A percentile compares a stretch with the other conserved stretches of the same genome.
Conservation (phyloP, 1,139 yeast species). For the Lodderomyces margitis region DNA sequence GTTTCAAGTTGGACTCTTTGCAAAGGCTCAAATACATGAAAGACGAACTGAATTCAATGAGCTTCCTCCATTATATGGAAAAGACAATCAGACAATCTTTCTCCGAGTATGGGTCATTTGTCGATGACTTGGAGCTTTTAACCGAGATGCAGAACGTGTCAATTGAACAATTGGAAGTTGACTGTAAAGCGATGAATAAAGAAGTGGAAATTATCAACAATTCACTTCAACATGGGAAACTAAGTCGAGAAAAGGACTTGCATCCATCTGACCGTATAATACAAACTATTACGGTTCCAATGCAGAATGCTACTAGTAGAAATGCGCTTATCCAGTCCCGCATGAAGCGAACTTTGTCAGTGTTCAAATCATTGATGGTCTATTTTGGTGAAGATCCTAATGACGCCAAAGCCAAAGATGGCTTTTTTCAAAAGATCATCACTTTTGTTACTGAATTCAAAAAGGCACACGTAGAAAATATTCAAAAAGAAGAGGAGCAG, state of each 20-base stretch:
- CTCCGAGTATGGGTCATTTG: conserved; percentile 74
- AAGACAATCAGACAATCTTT: conserved; percentile 71
- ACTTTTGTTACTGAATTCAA: conserved; percentile 41
- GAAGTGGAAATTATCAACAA: conserved; percentile 52
- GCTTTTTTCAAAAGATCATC: conserved; percentile 39
- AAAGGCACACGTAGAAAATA: conserved; percentile 46
- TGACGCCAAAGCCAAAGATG: conserved; percentile 47
- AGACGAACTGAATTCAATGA: conserved; percentile 73
- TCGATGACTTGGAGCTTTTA: conserved; percentile 70
- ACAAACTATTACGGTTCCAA: conserved; percentile 42
- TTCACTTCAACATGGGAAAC: conserved; percentile 66
- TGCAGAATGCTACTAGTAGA: conserved; percentile 65
- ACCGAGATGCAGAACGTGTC: conserved; percentile 65
- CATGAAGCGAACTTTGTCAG: conserved; percentile 50
- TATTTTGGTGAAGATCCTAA: conserved; percentile 80
- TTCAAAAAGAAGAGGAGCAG: conserved; percentile 48
- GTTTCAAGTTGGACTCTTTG: conserved; percentile 79
- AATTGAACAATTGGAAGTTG: conserved; percentile 71
- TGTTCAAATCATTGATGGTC: conserved; percentile 61
- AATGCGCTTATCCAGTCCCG: conserved; percentile 56
- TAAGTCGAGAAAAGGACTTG: conserved; percentile 62
- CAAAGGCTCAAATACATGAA: conserved; percentile 84
- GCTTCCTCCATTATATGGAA: conserved; percentile 86
- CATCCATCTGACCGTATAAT: conserved; percentile 80
- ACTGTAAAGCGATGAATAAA: conserved; percentile 62